Evolutionary conservation across 2,329 filamentous ascomycete genomes (phyloP).

Genomic region (Diplocarpon mali): DNA sequence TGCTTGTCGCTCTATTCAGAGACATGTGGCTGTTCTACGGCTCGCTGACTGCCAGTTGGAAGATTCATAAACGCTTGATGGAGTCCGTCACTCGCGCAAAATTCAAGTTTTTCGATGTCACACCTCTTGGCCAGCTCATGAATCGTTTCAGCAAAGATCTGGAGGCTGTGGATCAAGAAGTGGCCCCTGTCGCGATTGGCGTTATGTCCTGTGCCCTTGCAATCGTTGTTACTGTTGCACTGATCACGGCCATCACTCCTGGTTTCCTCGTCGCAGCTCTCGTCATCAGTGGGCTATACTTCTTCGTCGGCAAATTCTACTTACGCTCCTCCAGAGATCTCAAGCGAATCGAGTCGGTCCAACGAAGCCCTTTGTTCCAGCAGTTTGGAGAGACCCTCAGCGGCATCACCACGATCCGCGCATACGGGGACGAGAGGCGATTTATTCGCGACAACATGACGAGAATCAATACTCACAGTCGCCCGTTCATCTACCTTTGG

Average conservation of each 20-base stretch:
- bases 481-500: slow-evolving; percentile 95
- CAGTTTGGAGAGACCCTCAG: slow-evolving; percentile 94
- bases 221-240: slow-evolving; percentile 71
- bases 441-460: slow-evolving; percentile 87
- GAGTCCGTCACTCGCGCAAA: slow-evolving; percentile 73
- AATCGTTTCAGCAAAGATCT: slow-evolving; percentile 98
- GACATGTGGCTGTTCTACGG: slow-evolving; percentile 89
- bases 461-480: slow-evolving; percentile 80
- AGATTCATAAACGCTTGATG: slow-evolving; percentile 71
- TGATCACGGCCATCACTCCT: slow-evolving; percentile 84
- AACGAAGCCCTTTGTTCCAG: slow-evolving; percentile 90
- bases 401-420: slow-evolving; percentile 92
- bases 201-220: slow-evolving; percentile 53
- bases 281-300: slow-evolving; percentile 77
- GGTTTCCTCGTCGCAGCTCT: slow-evolving; percentile 78
- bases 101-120: slow-evolving; percentile 97
- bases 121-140: slow-evolving; percentile 90
- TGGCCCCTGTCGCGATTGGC: slow-evolving; percentile 80
- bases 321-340: slow-evolving; percentile 87
- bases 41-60: slow-evolving; percentile 76
- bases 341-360: slow-evolving; percentile 87
- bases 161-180: slow-evolving; percentile 89
- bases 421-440: slow-evolving; percentile 85
- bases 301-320: slow-evolving; percentile 77
- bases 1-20: slow-evolving; percentile 68